Evolutionary conservation across 75 land plant species (phyloP).

Genomic region (Larix kaempferi): DNA sequence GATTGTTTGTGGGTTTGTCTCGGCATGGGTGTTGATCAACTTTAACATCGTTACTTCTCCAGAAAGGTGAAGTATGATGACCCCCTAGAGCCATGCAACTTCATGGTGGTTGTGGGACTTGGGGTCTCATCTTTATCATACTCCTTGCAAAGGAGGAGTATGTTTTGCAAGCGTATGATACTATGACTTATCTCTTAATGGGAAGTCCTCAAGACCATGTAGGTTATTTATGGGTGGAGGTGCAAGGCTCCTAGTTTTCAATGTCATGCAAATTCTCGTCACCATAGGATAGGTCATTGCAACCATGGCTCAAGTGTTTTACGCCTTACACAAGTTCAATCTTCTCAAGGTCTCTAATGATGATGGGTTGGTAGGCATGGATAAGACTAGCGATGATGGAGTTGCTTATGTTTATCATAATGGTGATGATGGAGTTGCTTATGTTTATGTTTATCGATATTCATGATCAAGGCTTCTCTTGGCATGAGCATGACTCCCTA

Average conservation of each 20-base stretch:
- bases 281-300: constrained; percentile 49
- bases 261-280: constrained; percentile 40
- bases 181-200: neutral
- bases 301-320: constrained; percentile 62
- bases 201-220: constrained; percentile 20
- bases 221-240: constrained; percentile 73
- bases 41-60: constrained; percentile 57
- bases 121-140: constrained; percentile 79
- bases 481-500: too few relatives aligned
- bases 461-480: constrained; percentile 22
- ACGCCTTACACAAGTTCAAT: constrained; percentile 24
- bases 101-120: constrained; percentile 88
- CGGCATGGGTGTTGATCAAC: constrained; percentile 69
- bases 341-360: constrained; percentile 46
- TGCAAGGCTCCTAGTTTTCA: constrained; percentile 40
- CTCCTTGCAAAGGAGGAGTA: constrained; percentile 68
- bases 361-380: constrained; percentile 66
- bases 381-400: constrained; percentile 53
- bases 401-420: constrained; percentile 39
- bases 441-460: constrained; percentile 1
- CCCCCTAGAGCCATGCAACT: constrained; percentile 75
- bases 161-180: constrained; percentile 36
- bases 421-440: constrained; percentile 34
- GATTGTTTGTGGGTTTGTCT: constrained; percentile 61
- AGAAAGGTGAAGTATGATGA: neutral